Base-by-base conservation (phyloP, 768 basidiomycete species). In the Punctularia strigosozonata region DNA sequence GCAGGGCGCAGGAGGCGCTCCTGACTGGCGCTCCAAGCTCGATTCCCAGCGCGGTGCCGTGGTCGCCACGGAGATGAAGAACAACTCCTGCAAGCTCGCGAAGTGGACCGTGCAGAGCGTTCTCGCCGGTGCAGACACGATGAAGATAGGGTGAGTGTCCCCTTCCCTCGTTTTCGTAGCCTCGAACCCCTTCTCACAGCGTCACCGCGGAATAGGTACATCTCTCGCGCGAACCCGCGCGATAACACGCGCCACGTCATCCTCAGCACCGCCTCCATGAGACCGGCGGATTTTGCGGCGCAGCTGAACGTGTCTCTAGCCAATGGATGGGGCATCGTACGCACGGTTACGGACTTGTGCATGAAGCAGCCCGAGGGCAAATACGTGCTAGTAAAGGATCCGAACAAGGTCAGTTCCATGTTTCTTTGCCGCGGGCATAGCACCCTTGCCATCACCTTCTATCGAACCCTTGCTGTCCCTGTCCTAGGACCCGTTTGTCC, bases 41-140 rank as follows among this genome's bases (percentile, higher is more conserved):
- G 95, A 99, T 61, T 80, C 85, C 4, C 91, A 97, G 60, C 77
- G 91, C 32, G 95, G 95, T 45, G 95, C 95, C 2, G 94, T 99
- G 31, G 91, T 98, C 43, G 90, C 95, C 25, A 92, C 89, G 19
- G 95, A 99, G 69, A 98, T 98, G 95, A 99, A 98, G 68, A 99
- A 99, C 63, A 99, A 99, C 65, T 87, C 82, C 50, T 91, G 82
- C 65, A 99, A 99, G 60, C 73, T 99, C 21, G 91, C 92, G 15
- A 84, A 94, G 52, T 99, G 94, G 91, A 81, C 94, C 0, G 87
- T 97, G 14, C 91, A 97, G 66, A 85, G 85, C 54, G 71, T 97
- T 26, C 68, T 99, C 25, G 90, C 95, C 31, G 95, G 95, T 31
- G 94, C 91, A 17, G 95, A 98, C 37, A 63, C 80, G 44, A 83